Base-by-base conservation (phyloP, 805 yeast genomes). In the Pichia californica region DNA sequence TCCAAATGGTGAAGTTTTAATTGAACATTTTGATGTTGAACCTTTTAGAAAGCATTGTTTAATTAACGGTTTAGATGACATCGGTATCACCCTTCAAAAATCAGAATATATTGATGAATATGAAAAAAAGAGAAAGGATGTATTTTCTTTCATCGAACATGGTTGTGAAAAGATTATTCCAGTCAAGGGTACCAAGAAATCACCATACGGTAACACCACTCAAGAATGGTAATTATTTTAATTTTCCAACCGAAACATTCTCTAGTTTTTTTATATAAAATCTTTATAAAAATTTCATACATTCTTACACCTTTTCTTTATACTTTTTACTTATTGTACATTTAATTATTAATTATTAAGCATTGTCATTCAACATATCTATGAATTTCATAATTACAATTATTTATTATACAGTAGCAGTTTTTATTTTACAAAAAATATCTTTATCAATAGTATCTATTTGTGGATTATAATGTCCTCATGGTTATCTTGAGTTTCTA, bases 1-100 rank as follows among this genome's bases (percentile, higher is more conserved):
- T 47, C 73, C 77, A 48, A 69, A 77, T 43, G 88, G 82, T 45
- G 83, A 84, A 55, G 83, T 85, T 32, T 69, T 89, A 44, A 82
- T 88, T 27, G 88, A 80, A 14, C 74, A 83, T 52, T 93, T 93
- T 54, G 96, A 87, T 5, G 78, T 93, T 49, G 98, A 89, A 64
- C 76, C 70, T 28, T 93, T 89, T 75, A 83, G 97, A 74, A 88
- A 89, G 68, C 95, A 91, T 66, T 93, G 98, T 63, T 74, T 93
- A 55, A 71, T 91, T 44, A 88, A 93, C 53, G 99, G 99, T 51
- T 79, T 93, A 49, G 99, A 93, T 64, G 99, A 93, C 63, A 93
- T 93, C 66, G 97, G 97, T 34, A 76, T 93, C 58, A 93, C 99
- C 40, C 69, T 93, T 56, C 91, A 88, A 66, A 88, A 88, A 68